Conservation (phyloP, 2,329 filamentous ascomycete genomes). For the Apiospora aurea region DNA sequence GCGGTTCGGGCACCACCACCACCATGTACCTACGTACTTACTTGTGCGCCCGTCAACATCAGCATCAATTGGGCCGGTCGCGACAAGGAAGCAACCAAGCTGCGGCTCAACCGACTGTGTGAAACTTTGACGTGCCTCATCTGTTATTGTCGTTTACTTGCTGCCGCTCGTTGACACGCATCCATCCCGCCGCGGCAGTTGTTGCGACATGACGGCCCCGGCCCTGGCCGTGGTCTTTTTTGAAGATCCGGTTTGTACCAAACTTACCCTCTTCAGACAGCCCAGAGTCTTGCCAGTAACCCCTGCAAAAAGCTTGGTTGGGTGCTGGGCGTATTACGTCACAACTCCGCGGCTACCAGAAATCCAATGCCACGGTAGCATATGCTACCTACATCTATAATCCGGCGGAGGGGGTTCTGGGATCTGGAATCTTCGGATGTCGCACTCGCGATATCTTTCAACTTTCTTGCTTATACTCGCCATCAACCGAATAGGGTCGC, state of each 20-base stretch:
- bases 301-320: constrained; percentile 6
- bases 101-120: constrained; percentile 5
- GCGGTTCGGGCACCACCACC: neutral
- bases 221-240: neutral
- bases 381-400: neutral
- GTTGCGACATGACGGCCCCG: neutral
- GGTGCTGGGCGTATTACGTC: neutral
- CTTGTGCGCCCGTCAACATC: neutral
- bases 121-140: neutral
- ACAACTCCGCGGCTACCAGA: neutral
- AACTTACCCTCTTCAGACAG: neutral
- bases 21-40: neutral
- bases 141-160: neutral
- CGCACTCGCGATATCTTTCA: constrained; percentile 7
- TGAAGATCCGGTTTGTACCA: constrained; percentile 10
- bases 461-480: constrained; percentile 8
- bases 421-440: neutral
- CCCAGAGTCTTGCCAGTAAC: neutral
- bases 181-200: neutral
- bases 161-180: constrained; percentile 11
- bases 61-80: neutral
- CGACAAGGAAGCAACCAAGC: neutral
- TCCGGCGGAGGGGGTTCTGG: neutral
- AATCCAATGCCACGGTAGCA: constrained; percentile 13
- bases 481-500: neutral